Evolutionary conservation across 352 stramenopile genomes (phyloP).

Genomic region (Pythium dissimile): DNA sequence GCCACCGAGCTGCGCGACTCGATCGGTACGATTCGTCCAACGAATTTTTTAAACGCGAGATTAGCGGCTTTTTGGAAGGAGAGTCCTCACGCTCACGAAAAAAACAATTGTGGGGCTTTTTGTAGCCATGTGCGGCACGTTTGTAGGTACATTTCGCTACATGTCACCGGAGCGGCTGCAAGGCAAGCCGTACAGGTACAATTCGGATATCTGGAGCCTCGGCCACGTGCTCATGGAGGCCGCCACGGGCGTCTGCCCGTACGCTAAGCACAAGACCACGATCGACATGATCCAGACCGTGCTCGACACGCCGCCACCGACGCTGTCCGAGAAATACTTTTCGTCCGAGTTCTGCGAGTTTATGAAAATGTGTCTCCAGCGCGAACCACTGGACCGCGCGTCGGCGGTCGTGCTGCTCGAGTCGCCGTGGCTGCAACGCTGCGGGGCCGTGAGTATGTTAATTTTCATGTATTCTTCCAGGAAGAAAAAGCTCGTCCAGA

Average conservation of each 20-base stretch:
- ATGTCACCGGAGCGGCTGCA: constrained; percentile 92
- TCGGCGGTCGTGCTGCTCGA: constrained; percentile 58
- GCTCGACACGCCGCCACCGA: constrained; percentile 61
- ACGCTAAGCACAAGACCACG: constrained; percentile 71
- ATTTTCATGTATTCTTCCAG: no score
- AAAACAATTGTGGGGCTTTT: background rate
- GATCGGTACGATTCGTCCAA: constrained; percentile 37
- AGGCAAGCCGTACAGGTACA: constrained; percentile 85
- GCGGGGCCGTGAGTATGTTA: constrained; percentile 64
- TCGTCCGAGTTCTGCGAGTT: constrained; percentile 75
- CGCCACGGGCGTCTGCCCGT: constrained; percentile 86
- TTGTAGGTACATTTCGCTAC: constrained; percentile 92
- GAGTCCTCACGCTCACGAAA: no score
- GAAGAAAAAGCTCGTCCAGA: no score
- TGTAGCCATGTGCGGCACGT: constrained; percentile 91
- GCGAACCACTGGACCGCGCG: constrained; percentile 59
- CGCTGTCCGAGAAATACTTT: constrained; percentile 64
- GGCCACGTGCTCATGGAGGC: constrained; percentile 91
- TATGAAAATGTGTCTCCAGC: constrained; percentile 58
- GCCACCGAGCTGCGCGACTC: constrained; percentile 83
- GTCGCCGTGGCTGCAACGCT: constrained; percentile 73
- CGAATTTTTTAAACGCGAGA: background rate
- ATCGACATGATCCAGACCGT: constrained; percentile 87
- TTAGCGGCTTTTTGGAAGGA: background rate
- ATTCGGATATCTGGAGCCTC: constrained; percentile 92